A percentile compares a stretch with the other conserved stretches of the same genome.
Evolutionary conservation across 345 rosid genomes (phyloP).

Genomic region (Draba incana): DNA sequence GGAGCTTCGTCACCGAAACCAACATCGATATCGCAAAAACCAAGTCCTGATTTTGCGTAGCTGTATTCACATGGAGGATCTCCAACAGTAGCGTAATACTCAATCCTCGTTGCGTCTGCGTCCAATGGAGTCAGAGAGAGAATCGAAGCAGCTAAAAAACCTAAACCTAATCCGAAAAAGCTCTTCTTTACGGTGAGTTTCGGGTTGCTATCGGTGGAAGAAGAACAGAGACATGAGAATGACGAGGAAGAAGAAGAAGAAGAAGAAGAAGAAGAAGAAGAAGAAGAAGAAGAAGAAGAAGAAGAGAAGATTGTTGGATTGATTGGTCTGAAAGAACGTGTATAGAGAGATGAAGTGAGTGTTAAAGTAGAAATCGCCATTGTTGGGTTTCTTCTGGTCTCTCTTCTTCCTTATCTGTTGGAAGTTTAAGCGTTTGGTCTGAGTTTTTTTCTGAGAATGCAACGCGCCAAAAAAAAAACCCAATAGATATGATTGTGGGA

Average conservation of each 20-base stretch:
- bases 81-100: conserved; percentile 84
- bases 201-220: conserved; percentile 27
- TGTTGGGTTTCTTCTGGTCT: conserved; percentile 15
- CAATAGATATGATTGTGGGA: conserved; percentile 9
- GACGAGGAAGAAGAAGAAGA: conserved; percentile 38
- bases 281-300: conserved; percentile 34
- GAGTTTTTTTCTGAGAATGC: conserved; percentile 2
- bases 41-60: conserved; percentile 78
- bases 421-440: conserved; percentile 39
- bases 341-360: conserved; percentile 36
- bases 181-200: conserved; percentile 43
- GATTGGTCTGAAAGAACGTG: conserved; percentile 29
- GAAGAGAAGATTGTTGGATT: conserved; percentile 34
- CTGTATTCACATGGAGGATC: conserved; percentile 80
- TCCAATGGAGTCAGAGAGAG: conserved; percentile 63
- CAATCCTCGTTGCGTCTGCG: conserved; percentile 83
- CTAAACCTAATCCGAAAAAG: conserved; percentile 55
- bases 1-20: conserved; percentile 81
- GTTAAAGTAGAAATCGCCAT: conserved; percentile 52
- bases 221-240: conserved; percentile 44
- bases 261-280: background rate
- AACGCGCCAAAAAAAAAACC: conserved; percentile 15
- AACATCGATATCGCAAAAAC: conserved; percentile 70
- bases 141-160: conserved; percentile 70
- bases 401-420: conserved; percentile 41